Evolutionary conservation across 2,329 filamentous ascomycete species (phyloP).

Genomic region (Nigrospora sphaerica): DNA sequence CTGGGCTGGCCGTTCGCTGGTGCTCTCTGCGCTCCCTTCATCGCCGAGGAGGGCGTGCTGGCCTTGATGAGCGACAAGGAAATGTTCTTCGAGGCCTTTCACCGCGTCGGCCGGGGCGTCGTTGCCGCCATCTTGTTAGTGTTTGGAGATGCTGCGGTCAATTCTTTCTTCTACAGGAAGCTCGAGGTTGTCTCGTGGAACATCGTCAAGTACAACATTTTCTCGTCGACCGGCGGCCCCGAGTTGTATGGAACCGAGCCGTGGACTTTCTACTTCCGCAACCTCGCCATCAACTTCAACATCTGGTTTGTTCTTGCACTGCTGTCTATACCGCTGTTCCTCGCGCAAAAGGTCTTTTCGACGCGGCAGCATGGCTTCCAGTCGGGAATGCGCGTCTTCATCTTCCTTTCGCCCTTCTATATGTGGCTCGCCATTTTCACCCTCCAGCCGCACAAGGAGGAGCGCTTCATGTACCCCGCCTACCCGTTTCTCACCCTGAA

Average conservation of each 20-base stretch:
- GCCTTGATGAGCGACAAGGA: constrained; percentile 46
- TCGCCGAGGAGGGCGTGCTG: constrained; percentile 67
- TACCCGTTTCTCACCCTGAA: constrained; percentile 90
- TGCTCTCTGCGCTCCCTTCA: constrained; percentile 72
- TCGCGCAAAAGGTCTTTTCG: constrained; percentile 62
- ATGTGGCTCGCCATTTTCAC: constrained; percentile 92
- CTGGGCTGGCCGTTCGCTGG: constrained; percentile 93
- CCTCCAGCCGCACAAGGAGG: constrained; percentile 91
- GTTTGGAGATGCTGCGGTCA: constrained; percentile 63
- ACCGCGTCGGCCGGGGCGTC: constrained; percentile 60
- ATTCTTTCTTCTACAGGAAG: constrained; percentile 81
- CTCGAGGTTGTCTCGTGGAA: constrained; percentile 76
- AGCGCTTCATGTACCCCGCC: constrained; percentile 95
- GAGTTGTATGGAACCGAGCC: constrained; percentile 93
- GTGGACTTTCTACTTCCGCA: constrained; percentile 94
- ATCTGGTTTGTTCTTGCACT: constrained; percentile 83
- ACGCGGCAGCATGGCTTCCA: constrained; percentile 56
- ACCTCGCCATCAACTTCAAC: constrained; percentile 90
- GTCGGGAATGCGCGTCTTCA: constrained; percentile 65
- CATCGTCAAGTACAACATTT: constrained; percentile 93
- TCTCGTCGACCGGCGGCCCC: constrained; percentile 74
- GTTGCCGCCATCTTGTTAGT: constrained; percentile 61
- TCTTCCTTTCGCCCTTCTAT: constrained; percentile 83
- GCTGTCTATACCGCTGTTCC: constrained; percentile 64
- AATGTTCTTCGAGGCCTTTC: constrained; percentile 51